Base-by-base conservation (phyloP, 2,329 filamentous ascomycete genomes). In the Chaetomiaceae sp. region DNA sequence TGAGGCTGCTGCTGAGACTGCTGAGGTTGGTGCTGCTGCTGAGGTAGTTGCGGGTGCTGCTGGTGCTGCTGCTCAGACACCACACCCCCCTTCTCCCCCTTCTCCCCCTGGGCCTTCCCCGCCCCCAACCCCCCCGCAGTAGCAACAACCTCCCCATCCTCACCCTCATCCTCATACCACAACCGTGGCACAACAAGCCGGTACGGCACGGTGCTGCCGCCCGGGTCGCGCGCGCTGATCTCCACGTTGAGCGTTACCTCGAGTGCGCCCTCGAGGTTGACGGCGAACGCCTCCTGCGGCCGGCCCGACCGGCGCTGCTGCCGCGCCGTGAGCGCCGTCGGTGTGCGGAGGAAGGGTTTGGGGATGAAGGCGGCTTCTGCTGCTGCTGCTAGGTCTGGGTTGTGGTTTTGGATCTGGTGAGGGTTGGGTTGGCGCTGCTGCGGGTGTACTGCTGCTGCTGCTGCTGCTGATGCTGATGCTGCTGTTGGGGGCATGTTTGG, bases 221-320 rank as follows among this genome's bases (percentile, higher is more conserved):
- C 79, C 0, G 93, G 92, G 61, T 99, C 90, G 56, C 82, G 83
- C 39, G 87, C 80, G 61, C 86, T 90, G 55, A 96, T 82, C 70
- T 99, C 93, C 55, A 96, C 83, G 61, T 96, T 96, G 38, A 99
- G 70, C 44, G 83, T 87, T 31, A 99, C 85, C 58, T 96, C 90
- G 9, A 99, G 73, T 0, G 89, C 90, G 25, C 86, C 86, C 64
- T 93, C 82, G 0, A 96, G 75, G 63, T 96, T 83, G 53, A 97
- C 79, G 9, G 79, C 76, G 38, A 74, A 73, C 16, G 73, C 73
- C 35, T 76, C 73, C 2, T 73, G 25, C 25, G n/a, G 43, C 35
- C 1, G 30, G 27, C 3, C 31, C 14, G 12, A 27, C 10, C 66
- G 55, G 25, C 25, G 78, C 60, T 75, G 71, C 58, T 85, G 76